Conservation (phyloP, 306 rosid genomes). For the Erythrophleum fordii region DNA sequence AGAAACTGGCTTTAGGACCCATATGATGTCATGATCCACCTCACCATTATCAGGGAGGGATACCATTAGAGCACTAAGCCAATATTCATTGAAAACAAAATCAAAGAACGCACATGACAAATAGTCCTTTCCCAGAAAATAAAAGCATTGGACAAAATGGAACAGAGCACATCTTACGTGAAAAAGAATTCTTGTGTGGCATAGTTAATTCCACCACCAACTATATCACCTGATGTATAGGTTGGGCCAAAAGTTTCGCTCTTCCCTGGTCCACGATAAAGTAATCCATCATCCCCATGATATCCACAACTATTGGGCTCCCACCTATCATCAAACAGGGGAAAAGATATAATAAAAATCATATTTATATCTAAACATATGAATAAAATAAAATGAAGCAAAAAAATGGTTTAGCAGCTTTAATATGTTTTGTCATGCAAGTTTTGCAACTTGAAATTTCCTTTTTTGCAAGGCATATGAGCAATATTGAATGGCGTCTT, state of each 20-base stretch:
- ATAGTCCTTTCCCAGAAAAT: neutral
- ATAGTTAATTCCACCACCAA: slow-evolving; percentile 97
- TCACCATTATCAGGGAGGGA: neutral
- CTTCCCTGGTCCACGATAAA: slow-evolving; percentile 81
- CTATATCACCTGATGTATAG: slow-evolving; percentile 79
- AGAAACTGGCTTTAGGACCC: neutral
- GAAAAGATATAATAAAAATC: neutral
- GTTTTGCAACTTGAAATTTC: neutral
- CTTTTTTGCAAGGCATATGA: neutral
- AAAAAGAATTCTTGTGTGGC: slow-evolving; percentile 85
- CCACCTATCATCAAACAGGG: slow-evolving; percentile 60
- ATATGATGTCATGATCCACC: neutral
- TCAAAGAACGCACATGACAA: neutral
- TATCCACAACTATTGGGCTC: slow-evolving; percentile 96
- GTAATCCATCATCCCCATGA: slow-evolving; percentile 94
- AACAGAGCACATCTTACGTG: slow-evolving; percentile 61
- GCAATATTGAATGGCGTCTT: neutral
- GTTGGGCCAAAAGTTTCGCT: slow-evolving; percentile 90
- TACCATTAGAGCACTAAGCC: neutral
- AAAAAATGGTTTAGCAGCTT: neutral
- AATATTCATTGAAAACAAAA: neutral
- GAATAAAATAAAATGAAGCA: neutral
- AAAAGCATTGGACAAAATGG: neutral
- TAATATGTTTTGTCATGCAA: neutral
- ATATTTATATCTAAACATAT: neutral